Base-by-base conservation (phyloP, 257 asterid genomes). In the Gynochthodes officinalis region DNA sequence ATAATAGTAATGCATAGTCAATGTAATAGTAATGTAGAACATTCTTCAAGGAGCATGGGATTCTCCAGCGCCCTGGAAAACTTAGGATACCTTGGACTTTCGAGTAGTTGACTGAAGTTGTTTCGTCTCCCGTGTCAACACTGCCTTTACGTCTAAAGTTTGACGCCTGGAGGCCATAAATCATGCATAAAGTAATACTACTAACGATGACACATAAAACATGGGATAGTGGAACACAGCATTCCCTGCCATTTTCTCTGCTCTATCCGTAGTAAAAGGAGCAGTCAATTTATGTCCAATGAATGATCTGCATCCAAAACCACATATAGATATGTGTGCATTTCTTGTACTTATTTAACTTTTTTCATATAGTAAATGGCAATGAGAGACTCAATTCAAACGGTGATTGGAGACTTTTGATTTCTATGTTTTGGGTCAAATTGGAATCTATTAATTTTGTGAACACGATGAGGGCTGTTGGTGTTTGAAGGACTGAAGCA, bases 41-140 rank as follows among this genome's bases (percentile, higher is more conserved):
- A 23, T 33, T 57, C 60, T 32, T 68, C 70, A 48, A 75, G 79
- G 68, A 49, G 67, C 75, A 69, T 50, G 59, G 79, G 75, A 50
- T 75, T 69, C 75, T 25, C 69, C n/a, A 9, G 23, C 63, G 32
- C 42, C 12, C 39, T 72, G 61, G 23, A 48, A 61, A 62, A 61
- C 61, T 49, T 14, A 13, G 60, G 25, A 28, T 71, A 50, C 76
- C 10, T 46, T 16, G 25, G n/a, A 30, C 33, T 32, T 59, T 30
- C 42, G 6, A 40, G 53, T 10, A n/a, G 39, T 35, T 65, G 70
- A 21, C 49, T 33, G 21, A 37, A 37, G 5, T 2, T 8, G 12
- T n/a, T 25, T 33, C 11, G 30, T 62, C 33, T 7, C 63, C n/a
- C 32, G 52, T 11, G 77, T 73, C 71, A 62, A 25, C 35, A n/a